Evolutionary conservation across 805 yeast genomes (phyloP), one percentile per base, ranked within the genome.

Genomic region (Diddensiella santjacobensis): DNA sequence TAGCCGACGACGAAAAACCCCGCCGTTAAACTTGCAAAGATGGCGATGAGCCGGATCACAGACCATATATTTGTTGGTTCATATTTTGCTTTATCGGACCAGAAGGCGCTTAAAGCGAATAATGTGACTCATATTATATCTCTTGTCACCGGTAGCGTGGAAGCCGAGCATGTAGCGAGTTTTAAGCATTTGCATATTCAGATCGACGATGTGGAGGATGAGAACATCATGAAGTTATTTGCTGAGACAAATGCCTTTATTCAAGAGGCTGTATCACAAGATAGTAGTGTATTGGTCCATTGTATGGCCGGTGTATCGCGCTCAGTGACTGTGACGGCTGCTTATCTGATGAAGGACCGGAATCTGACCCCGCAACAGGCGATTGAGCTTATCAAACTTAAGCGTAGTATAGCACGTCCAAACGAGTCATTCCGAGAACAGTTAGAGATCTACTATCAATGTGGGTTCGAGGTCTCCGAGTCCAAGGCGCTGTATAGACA

Each of bases 231-330:
- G 46, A 75, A 78, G 51, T 71, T 75, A 53, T 74, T 91, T 45
- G 74, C 75, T n/a, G 74, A 74, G 40, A 71, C 84, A 1, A 83
- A 83, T 56, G 66, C 66, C 8, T 88, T 87, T 62, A 84, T 91
- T 2, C 84, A 82, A 42, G 59, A 66, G 2, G 88, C 87, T 0
- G 68, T 57, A 22, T 15, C 48, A 17, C 44, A 42, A 13, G 65
- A 65, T 30, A 64, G 58, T 5, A 58, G 61, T 6, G 65, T 70
- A 3, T 59, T 71, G 4, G 71, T 71, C n/a, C 75, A 71, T 48
- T 71, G 75, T 65, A 87, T 91, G 50, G 97, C 96, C 23, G 99
- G 99, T 0, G 87, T 87, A 23, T 88, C 96, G 1, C 73, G 99
- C 54, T 86, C 96, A 3, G 91, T 86, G 0, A 82, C 97, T 0